These are phyloP conservation scores for Salinomyces thailandicus DNA, from an alignment of 2,329 filamentous ascomycete species.

Conservation along the genomic window DNA sequence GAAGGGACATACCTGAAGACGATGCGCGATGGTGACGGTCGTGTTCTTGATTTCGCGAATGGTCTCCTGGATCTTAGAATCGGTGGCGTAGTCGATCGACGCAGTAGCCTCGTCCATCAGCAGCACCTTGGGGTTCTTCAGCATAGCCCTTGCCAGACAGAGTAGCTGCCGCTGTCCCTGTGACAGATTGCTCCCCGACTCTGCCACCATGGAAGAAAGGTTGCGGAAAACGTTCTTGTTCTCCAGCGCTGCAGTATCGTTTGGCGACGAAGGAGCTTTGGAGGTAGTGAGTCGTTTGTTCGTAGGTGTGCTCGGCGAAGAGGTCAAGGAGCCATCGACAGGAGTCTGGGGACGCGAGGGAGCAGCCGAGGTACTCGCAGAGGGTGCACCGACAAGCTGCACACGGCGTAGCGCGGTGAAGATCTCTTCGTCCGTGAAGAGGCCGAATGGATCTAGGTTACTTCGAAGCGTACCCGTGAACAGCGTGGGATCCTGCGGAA, in stretches of 20 bases:
- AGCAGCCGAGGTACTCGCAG: conserved; percentile 35
- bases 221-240: conserved; percentile 96
- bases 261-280: conserved; percentile 8
- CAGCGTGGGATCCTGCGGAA: conserved; percentile 90
- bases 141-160: conserved; percentile 82
- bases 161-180: conserved; percentile 93
- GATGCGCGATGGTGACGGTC: conserved; percentile 92
- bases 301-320: conserved; percentile 17
- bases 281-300: conserved; percentile 20
- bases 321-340: conserved; percentile 12
- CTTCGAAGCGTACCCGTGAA: conserved; percentile 86
- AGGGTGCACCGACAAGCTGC: conserved; percentile 60
- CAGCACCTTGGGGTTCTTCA: conserved; percentile 85
- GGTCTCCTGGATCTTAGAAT: conserved; percentile 91
- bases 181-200: conserved; percentile 88
- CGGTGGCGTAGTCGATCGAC: conserved; percentile 92
- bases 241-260: conserved; percentile 39
- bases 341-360: conserved; percentile 27
- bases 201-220: conserved; percentile 69
- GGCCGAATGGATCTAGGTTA: conserved; percentile 84
- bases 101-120: conserved; percentile 99
- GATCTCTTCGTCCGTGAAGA: conserved; percentile 83
- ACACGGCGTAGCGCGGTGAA: conserved; percentile 79
- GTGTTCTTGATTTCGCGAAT: conserved; percentile 86
- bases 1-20: conserved; percentile 45